A percentile compares a stretch with the other conserved stretches of the same genome.
These are phyloP conservation scores for Centrapalus pauciflorus DNA, from an alignment of 129 eudicot genomes.

Conservation along the genomic window DNA sequence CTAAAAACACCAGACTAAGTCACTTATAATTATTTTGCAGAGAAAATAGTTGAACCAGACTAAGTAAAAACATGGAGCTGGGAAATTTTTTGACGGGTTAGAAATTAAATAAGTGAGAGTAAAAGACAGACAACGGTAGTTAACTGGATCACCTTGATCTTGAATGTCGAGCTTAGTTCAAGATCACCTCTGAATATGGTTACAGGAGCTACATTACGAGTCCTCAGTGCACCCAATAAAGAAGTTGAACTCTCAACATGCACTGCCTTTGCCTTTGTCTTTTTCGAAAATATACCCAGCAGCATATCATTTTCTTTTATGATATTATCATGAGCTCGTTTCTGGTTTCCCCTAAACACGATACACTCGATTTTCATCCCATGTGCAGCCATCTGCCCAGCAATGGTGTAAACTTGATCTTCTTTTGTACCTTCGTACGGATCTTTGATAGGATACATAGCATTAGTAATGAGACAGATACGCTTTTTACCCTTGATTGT, in stretches of 20 bases:
- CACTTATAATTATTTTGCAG: not conserved
- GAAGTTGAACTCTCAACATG: constrained; percentile 80
- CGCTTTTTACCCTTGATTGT: constrained; percentile 91
- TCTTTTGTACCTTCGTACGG: constrained; percentile 93
- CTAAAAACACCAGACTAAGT: not conserved
- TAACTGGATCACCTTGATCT: constrained; percentile 57
- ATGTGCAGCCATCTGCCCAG: constrained; percentile 68
- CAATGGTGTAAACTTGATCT: constrained; percentile 85
- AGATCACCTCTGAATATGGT: constrained; percentile 89
- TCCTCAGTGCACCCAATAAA: constrained; percentile 83
- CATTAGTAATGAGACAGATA: constrained; percentile 78
- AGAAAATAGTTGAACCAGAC: not conserved
- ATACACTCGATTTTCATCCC: constrained; percentile 91
- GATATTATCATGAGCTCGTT: constrained; percentile 15
- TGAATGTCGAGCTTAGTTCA: constrained; percentile 62
- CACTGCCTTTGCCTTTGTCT: constrained; percentile 62
- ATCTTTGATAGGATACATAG: constrained; percentile 67
- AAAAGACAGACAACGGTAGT: not conserved
- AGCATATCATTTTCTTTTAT: constrained; percentile 78
- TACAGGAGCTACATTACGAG: constrained; percentile 83
- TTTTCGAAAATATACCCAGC: constrained; percentile 54
- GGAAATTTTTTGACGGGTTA: not conserved
- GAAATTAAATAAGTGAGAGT: not conserved
- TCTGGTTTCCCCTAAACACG: constrained; percentile 47
- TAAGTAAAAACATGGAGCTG: not conserved